Percentiles rank a stretch among this genome's conserved stretches.
Evolutionary conservation across 441 rosid species (phyloP).

Genomic region (Populus tomentosa): DNA sequence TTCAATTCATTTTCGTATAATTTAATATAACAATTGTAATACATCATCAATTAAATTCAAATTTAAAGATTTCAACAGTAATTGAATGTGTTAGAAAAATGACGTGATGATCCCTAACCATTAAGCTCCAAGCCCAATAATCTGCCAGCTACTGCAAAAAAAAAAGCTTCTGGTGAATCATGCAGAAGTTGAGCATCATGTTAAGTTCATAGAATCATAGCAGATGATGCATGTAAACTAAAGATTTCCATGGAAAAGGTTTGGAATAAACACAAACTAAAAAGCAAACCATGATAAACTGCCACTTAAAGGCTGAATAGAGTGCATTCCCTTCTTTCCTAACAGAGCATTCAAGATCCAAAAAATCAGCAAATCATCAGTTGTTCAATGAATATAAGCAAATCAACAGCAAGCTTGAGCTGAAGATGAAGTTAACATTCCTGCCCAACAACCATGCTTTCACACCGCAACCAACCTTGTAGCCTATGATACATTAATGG

Average conservation of each 20-base stretch:
- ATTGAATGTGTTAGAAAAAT: too few relatives aligned
- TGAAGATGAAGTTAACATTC: neutral
- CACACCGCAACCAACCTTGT: neutral
- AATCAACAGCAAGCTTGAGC: neutral
- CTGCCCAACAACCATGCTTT: neutral
- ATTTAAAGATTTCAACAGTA: too few relatives aligned
- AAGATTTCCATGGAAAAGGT: neutral
- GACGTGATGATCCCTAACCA: too few relatives aligned
- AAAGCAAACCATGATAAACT: neutral
- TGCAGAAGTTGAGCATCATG: neutral
- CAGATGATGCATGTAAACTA: neutral
- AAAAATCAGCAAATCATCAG: neutral
- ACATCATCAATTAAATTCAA: too few relatives aligned
- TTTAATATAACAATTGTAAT: too few relatives aligned
- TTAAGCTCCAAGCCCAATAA: too few relatives aligned
- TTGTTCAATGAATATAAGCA: neutral
- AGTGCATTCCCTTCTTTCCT: neutral
- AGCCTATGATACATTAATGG: neutral
- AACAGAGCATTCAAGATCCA: slow-evolving; percentile 1
- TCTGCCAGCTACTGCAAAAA: neutral
- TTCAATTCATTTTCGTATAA: too few relatives aligned
- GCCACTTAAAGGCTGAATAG: neutral
- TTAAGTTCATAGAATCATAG: too few relatives aligned
- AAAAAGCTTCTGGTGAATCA: neutral
- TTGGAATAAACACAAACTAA: neutral